Base-by-base conservation (phyloP, 1,284 basidiomycete genomes). In the Apiotrichum gracile region DNA sequence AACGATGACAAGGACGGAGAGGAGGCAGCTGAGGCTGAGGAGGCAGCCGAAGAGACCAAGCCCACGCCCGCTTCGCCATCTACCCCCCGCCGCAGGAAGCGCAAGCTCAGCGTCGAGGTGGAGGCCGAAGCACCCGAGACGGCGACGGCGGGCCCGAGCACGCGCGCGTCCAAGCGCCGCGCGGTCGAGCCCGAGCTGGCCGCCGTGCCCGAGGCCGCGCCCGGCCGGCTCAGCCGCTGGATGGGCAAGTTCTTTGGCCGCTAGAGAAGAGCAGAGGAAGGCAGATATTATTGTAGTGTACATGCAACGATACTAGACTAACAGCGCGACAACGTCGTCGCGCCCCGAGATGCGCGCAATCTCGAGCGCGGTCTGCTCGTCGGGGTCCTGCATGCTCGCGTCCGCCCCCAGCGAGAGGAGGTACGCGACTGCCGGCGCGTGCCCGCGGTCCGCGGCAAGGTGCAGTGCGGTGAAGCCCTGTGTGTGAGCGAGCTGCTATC, bases 391-490 rank as follows among this genome's bases (percentile, higher is more conserved):
- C n/a, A 86, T 71, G 24, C 68, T 69, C 40, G 65, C 68, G 64
- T 90, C 81, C 5, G 85, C 89, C 0, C 88, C 88, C 39, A 78
- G 77, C 12, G 74, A 64, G n/a, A 92, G 68, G 26, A 94, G 72
- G 4, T 83, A 52, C 60, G 79, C 72, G 4, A 87, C 86, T 0
- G 81, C 75, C 0, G 77, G 75, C 5, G 77, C 49, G 61, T 84
- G 80, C 0, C 90, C 91, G 68, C 91, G 78, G 67, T 94, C 91
- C 19, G 83, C 83, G 1, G 91, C 90, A 0, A 93, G 79, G 65
- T 94, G 91, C 24, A 94, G 70, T 14, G 90, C 80, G 0, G 90
- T 87, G 68, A 88, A 91, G 31, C 87, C 90, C 88, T 92, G 67
- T 22, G 14, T 10, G 33, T 57, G 7, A 31, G 44, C 19, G 21